Evolutionary conservation across 129 eudicot genomes (phyloP).

Genomic region (Rutidosis leptorrhynchoides): DNA sequence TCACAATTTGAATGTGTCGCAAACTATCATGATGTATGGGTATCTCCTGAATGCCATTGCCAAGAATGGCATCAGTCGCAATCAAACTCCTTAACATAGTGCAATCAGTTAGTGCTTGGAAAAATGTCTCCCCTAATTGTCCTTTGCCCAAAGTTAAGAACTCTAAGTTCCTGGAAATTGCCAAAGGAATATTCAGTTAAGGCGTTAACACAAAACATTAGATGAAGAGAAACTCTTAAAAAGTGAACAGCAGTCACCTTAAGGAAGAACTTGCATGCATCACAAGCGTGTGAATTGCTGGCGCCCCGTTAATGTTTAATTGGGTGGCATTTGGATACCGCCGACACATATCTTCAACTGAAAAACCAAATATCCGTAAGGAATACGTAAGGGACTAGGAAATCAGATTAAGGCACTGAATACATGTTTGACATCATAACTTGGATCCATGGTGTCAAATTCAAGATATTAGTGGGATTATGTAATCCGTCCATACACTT

Average conservation of each 20-base stretch:
- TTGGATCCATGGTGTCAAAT: background rate
- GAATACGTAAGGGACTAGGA: conserved; percentile 17
- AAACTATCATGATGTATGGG: conserved; percentile 69
- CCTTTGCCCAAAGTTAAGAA: conserved; percentile 79
- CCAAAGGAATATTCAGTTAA: conserved; percentile 25
- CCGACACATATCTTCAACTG: conserved; percentile 93
- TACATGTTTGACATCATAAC: background rate
- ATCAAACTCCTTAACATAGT: conserved; percentile 61
- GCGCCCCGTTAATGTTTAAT: conserved; percentile 67
- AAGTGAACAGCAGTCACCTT: conserved; percentile 43
- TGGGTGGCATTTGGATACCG: conserved; percentile 87
- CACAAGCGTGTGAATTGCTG: conserved; percentile 57
- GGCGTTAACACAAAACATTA: background rate
- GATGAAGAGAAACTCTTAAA: background rate
- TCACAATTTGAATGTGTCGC: conserved; percentile 69
- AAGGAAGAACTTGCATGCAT: conserved; percentile 72
- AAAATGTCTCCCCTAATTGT: conserved; percentile 78
- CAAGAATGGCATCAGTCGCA: conserved; percentile 79
- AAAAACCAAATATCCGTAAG: conserved; percentile 17
- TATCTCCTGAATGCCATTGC: conserved; percentile 85
- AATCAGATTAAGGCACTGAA: background rate
- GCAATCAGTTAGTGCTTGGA: conserved; percentile 74
- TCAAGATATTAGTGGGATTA: background rate
- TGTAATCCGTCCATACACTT: background rate
- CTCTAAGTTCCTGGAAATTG: conserved; percentile 70